A percentile compares a stretch with the other conserved stretches of the same genome.
These are phyloP conservation scores for Phlebiopsis gigantea DNA, from an alignment of 768 basidiomycete genomes.

Conservation along the genomic window DNA sequence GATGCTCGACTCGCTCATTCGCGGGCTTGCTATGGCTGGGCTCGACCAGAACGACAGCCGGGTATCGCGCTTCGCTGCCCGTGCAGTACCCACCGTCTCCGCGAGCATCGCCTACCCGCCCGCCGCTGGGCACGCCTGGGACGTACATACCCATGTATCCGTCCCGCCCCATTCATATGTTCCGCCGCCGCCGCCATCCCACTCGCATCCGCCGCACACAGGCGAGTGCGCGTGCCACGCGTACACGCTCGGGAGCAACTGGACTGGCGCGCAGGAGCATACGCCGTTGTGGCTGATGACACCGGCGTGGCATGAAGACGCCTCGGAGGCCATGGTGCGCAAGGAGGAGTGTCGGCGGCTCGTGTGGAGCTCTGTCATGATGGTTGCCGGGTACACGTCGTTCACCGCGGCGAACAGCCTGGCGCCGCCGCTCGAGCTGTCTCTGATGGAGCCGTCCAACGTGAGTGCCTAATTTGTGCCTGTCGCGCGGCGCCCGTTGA, in stretches of 20 bases:
- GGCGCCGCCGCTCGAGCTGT: slow-evolving; percentile 36
- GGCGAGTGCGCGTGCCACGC: slow-evolving; percentile 24
- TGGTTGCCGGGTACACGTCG: slow-evolving; percentile 59
- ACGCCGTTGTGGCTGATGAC: slow-evolving; percentile 61
- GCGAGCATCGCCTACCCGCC: background rate
- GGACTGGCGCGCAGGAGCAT: slow-evolving; percentile 45
- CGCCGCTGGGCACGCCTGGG: slow-evolving; percentile 7
- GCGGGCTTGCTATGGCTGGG: slow-evolving; percentile 49
- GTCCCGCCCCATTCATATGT: slow-evolving; percentile 8
- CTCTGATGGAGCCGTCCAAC: slow-evolving; percentile 60
- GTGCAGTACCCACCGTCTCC: slow-evolving; percentile 43
- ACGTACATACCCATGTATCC: slow-evolving; percentile 4
- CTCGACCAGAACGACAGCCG: slow-evolving; percentile 56
- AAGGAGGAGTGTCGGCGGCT: slow-evolving; percentile 70
- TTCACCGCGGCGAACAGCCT: slow-evolving; percentile 44
- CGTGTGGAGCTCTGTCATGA: slow-evolving; percentile 66
- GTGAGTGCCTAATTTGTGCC: slow-evolving; percentile 38
- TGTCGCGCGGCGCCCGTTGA: background rate
- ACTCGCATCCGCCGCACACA: background rate
- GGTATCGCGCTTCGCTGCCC: slow-evolving; percentile 42
- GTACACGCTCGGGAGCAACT: slow-evolving; percentile 46
- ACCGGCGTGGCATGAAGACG: slow-evolving; percentile 55
- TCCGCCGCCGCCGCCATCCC: background rate
- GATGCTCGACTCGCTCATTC: slow-evolving; percentile 66
- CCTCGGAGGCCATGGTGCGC: slow-evolving; percentile 58